phyloP scores from a whole-genome alignment of 805 yeast species.

The Wickerhamomyces alni region DNA sequence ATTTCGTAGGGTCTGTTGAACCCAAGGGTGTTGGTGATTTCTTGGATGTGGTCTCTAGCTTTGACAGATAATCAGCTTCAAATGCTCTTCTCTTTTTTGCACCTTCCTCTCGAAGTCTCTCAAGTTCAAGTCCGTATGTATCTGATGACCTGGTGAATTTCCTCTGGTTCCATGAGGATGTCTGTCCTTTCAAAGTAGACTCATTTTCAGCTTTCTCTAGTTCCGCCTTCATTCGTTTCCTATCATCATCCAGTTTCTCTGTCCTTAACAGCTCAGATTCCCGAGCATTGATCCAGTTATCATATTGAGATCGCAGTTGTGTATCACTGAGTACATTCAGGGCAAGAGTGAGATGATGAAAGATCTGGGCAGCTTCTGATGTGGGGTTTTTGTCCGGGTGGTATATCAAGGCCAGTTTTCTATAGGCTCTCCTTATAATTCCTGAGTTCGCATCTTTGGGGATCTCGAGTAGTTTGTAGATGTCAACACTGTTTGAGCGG shows the following conservation, averaged over 20 bases:
- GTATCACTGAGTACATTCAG: slow-evolving; percentile 76
- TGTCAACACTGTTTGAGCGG: slow-evolving; percentile 10
- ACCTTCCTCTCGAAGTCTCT: slow-evolving; percentile 21
- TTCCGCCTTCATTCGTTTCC: slow-evolving; percentile 19
- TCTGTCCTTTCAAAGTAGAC: background rate
- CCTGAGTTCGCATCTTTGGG: slow-evolving; percentile 52
- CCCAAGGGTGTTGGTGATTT: background rate
- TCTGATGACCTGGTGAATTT: slow-evolving; percentile 4
- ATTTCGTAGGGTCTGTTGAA: no score
- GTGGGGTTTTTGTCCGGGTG: slow-evolving; percentile 81
- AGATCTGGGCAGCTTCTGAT: slow-evolving; percentile 86
- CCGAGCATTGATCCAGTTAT: slow-evolving; percentile 27
- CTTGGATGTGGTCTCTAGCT: slow-evolving; percentile 1
- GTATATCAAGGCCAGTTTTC: slow-evolving; percentile 69
- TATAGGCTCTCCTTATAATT: slow-evolving; percentile 71
- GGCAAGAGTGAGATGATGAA: slow-evolving; percentile 80
- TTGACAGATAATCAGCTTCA: slow-evolving; percentile 9
- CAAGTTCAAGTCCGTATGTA: slow-evolving; percentile 12
- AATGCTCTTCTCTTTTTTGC: slow-evolving; percentile 12
- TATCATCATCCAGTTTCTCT: slow-evolving; percentile 10
- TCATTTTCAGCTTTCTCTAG: slow-evolving; percentile 17
- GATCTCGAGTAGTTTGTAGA: slow-evolving; percentile 65
- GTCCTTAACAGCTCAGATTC: slow-evolving; percentile 5
- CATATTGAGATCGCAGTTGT: slow-evolving; percentile 78
- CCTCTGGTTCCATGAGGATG: slow-evolving; percentile 12